Base-by-base conservation (phyloP, 208 protist species). In the Chromosphaera perkinsii region DNA sequence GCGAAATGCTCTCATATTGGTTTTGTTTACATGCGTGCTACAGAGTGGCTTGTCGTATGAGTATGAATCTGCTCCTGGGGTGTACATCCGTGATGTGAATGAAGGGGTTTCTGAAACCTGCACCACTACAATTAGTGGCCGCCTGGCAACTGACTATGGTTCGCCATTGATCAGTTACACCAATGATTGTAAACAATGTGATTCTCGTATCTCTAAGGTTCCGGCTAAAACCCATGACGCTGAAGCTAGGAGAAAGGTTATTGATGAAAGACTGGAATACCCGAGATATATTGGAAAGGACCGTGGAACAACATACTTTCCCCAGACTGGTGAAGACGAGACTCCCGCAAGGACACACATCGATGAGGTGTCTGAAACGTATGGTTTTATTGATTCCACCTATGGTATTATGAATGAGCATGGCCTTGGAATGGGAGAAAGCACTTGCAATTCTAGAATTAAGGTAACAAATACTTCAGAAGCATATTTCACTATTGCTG, bases 401-500 rank as follows among this genome's bases (percentile, higher is more conserved):
- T 67, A 72, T 27, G 66, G 42, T 24, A n/a, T 57, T 3, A 5
- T 42, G 3, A 67, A 64, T 36, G 66, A 64, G 66, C 12, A 3
- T 3, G 40, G 43, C 3, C 20, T 64, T 1, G 58, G 12, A 4
- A 32, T 72, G 24, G 66, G 39, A 37, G 66, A 72, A 55, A 66
- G 20, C 54, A 68, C 55, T 2, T 66, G 55, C 35, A 2, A n/a
- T 10, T n/a, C 37, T 2, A 32, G 20, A 20, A 20, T 47, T 47
- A 12, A n/a, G 58, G 2, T 66, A n/a, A n/a, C n/a, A n/a, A n/a
- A n/a, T n/a, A n/a, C n/a, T n/a, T 37, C 4, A 4, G 24, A 12
- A 66, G 71, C 71, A 17, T 29, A 78, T 12, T 37, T 77, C 39
- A 56, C 12, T 47, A 75, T 77, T 58, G 72, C 31, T 24, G 70